A percentile compares a stretch with the other conserved stretches of the same genome.
Conservation (phyloP, 345 rosid species). For the Sapria himalayana region DNA sequence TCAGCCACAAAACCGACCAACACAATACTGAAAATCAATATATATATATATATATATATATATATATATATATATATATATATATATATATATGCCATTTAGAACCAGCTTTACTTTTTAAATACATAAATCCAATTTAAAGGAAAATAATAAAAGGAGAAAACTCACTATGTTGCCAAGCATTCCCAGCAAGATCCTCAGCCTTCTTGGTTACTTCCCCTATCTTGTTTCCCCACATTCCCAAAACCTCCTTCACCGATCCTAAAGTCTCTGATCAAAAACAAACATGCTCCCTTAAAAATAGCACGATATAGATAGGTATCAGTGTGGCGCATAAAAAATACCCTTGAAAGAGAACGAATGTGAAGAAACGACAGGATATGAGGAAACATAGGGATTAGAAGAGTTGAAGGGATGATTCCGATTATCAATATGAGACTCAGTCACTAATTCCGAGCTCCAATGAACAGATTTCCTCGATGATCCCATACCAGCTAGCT, state of each 20-base stretch:
- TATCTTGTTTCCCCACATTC: conserved; percentile 83
- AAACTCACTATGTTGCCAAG: conserved; percentile 68
- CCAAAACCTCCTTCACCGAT: conserved; percentile 56
- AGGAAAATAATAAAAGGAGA: background rate
- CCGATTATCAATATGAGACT: background rate
- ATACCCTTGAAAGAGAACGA: too few relatives aligned
- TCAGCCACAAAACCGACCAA: too few relatives aligned
- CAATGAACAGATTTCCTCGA: conserved; percentile 6
- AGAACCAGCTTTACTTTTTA: too few relatives aligned
- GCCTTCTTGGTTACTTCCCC: conserved; percentile 82
- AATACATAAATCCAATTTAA: too few relatives aligned
- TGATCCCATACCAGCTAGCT: too few relatives aligned
- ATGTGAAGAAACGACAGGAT: background rate
- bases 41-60: too few relatives aligned
- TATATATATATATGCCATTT: too few relatives aligned
- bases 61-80: too few relatives aligned
- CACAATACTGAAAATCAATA: too few relatives aligned
- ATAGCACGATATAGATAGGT: background rate
- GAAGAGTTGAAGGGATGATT: background rate
- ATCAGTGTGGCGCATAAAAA: background rate
- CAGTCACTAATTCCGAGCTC: conserved; percentile 8
- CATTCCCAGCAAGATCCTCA: conserved; percentile 77
- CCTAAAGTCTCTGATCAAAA: conserved; percentile 48
- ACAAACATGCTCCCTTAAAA: background rate
- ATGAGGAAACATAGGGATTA: background rate